phyloP scores from a whole-genome alignment of 2,329 filamentous ascomycete species.

The Trichoderma sp. region DNA sequence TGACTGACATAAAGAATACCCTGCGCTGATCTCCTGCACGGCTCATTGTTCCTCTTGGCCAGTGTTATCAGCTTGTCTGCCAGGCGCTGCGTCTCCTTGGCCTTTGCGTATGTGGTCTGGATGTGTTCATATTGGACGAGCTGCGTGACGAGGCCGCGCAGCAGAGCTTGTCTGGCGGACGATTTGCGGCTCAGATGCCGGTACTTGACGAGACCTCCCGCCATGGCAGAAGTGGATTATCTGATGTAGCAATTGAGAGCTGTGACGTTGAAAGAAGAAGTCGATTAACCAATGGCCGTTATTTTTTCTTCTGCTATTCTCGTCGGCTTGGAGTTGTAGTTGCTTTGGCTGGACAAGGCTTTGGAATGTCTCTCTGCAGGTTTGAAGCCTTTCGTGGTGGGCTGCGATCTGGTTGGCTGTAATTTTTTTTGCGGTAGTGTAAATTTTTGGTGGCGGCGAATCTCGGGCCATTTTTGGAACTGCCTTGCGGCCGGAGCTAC shows the following conservation, averaged over 20 bases:
- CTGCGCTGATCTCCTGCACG: constrained; percentile 73
- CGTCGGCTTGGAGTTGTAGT: neutral
- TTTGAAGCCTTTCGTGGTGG: constrained; percentile 19
- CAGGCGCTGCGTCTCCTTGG: constrained; percentile 92
- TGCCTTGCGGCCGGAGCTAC: constrained; percentile 34
- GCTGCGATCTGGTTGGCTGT: constrained; percentile 30
- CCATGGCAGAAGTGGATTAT: constrained; percentile 60
- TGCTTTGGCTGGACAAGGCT: neutral
- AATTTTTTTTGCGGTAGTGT: constrained; percentile 37
- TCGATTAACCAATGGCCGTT: neutral
- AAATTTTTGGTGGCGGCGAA: constrained; percentile 38
- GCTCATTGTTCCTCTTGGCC: constrained; percentile 90
- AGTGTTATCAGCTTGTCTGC: constrained; percentile 94
- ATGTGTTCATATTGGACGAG: constrained; percentile 93
- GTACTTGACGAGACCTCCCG: constrained; percentile 84
- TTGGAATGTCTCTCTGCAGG: constrained; percentile 1
- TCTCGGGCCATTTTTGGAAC: constrained; percentile 35
- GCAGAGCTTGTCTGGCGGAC: constrained; percentile 84
- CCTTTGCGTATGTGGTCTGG: constrained; percentile 92
- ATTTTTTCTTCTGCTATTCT: neutral
- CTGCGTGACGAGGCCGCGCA: constrained; percentile 94
- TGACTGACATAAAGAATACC: constrained; percentile 76
- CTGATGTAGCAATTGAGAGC: neutral
- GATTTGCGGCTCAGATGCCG: constrained; percentile 85
- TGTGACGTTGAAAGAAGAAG: neutral